These are phyloP conservation scores for Tolypocladium pustulatum DNA, from an alignment of 2,329 filamentous ascomycete species.

Conservation along the genomic window DNA sequence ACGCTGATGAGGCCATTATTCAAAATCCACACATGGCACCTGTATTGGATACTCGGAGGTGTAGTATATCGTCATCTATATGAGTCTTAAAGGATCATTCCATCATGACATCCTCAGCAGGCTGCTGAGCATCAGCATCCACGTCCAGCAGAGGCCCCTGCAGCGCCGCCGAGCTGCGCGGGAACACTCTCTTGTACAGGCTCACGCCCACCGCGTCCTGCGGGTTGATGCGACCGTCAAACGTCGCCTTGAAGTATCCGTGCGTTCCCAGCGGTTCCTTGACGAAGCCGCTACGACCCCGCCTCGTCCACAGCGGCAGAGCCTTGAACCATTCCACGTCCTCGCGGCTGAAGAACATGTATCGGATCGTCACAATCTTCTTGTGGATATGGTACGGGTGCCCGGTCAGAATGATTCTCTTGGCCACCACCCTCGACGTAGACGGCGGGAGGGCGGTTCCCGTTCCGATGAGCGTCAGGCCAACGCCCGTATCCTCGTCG, in stretches of 20 bases:
- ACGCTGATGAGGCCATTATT: too few relatives aligned
- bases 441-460: constrained; percentile 76
- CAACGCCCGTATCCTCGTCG: constrained; percentile 32
- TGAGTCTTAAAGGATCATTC: constrained; percentile 4
- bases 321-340: constrained; percentile 98
- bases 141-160: constrained; percentile 30
- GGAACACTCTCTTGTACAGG: constrained; percentile 78
- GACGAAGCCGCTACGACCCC: constrained; percentile 80
- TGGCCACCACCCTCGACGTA: constrained; percentile 75
- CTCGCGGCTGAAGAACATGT: constrained; percentile 98
- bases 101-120: constrained; percentile 24
- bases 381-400: constrained; percentile 99
- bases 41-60: neutral
- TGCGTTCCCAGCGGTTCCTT: constrained; percentile 94
- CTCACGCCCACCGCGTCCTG: constrained; percentile 90
- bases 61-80: constrained; percentile 8
- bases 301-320: constrained; percentile 83
- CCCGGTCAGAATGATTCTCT: constrained; percentile 86
- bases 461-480: constrained; percentile 68
- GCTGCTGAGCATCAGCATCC: constrained; percentile 9
- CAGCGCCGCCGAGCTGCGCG: constrained; percentile 50
- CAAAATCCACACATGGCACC: neutral
- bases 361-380: constrained; percentile 88
- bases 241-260: constrained; percentile 99
- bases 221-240: constrained; percentile 91